Evolutionary conservation across 257 asterid genomes (phyloP).

Genomic region (Salvia splendens): DNA sequence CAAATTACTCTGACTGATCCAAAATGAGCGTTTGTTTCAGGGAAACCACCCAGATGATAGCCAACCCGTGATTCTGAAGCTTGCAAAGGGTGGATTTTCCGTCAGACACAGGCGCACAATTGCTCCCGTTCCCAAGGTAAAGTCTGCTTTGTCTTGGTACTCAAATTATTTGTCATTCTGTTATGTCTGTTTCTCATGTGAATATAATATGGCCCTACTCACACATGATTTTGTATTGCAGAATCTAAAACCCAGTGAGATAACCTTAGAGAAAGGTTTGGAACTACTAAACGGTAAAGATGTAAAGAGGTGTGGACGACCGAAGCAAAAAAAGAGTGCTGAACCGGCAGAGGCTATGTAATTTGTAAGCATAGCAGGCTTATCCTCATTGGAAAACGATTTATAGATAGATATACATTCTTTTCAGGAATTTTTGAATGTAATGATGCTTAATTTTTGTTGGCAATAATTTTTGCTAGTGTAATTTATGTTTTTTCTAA

Average conservation of each 20-base stretch:
- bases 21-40: conserved; percentile 41
- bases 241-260: conserved; percentile 60
- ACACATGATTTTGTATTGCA: conserved; percentile 28
- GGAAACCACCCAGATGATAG: conserved; percentile 83
- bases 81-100: conserved; percentile 61
- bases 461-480: conserved; percentile 24
- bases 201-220: conserved; percentile 8
- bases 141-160: conserved; percentile 8
- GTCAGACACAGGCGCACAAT: conserved; percentile 62
- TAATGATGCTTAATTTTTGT: background rate
- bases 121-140: conserved; percentile 83
- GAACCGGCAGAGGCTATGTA: conserved; percentile 42
- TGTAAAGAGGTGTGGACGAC: conserved; percentile 68
- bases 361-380: conserved; percentile 3
- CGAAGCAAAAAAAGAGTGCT: conserved; percentile 40
- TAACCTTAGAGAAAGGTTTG: conserved; percentile 70
- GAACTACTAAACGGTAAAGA: conserved; percentile 58
- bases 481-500: conserved; percentile 1
- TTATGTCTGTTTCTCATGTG: background rate
- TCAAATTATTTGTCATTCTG: background rate
- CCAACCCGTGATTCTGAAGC: conserved; percentile 60
- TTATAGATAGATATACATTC: conserved; percentile 12
- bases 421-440: background rate
- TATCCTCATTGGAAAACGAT: background rate
- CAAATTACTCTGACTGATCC: conserved; percentile 18